Conservation (phyloP, 1,284 basidiomycete species). For the Boletus subluridellus region DNA sequence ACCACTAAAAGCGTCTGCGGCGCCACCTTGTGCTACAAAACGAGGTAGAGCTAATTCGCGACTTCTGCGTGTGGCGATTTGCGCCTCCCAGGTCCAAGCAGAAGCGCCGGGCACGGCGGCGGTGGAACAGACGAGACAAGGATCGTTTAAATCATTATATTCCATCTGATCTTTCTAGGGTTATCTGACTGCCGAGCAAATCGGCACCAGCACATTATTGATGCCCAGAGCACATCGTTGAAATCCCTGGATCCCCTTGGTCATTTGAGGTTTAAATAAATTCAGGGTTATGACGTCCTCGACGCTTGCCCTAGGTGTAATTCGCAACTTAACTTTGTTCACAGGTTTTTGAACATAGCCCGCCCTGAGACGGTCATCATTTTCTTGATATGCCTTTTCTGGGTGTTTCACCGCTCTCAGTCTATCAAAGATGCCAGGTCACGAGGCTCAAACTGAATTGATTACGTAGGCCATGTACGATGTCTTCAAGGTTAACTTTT, state of each 20-base stretch:
- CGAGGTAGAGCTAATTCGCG: constrained; percentile 6
- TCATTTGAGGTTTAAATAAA: constrained; percentile 17
- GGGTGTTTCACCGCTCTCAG: constrained; percentile 2
- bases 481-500: constrained; percentile 31
- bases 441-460: constrained; percentile 24
- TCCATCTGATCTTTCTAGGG: constrained; percentile 4
- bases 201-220: constrained; percentile 6
- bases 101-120: constrained; percentile 15
- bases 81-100: constrained; percentile 9
- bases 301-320: neutral
- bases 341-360: constrained; percentile 6
- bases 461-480: constrained; percentile 25
- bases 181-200: constrained; percentile 14
- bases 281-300: constrained; percentile 33
- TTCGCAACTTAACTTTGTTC: constrained; percentile 31
- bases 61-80: constrained; percentile 12
- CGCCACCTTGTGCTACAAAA: constrained; percentile 12
- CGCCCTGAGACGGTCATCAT: constrained; percentile 16
- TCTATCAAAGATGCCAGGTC: constrained; percentile 6
- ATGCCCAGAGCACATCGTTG: constrained; percentile 1
- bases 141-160: constrained; percentile 1
- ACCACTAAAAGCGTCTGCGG: constrained; percentile 6
- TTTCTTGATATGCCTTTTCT: constrained; percentile 20
- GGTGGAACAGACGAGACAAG: neutral
- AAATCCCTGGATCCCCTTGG: constrained; percentile 11